Base-by-base conservation (phyloP, 306 rosid species). In the Inga oerstediana region DNA sequence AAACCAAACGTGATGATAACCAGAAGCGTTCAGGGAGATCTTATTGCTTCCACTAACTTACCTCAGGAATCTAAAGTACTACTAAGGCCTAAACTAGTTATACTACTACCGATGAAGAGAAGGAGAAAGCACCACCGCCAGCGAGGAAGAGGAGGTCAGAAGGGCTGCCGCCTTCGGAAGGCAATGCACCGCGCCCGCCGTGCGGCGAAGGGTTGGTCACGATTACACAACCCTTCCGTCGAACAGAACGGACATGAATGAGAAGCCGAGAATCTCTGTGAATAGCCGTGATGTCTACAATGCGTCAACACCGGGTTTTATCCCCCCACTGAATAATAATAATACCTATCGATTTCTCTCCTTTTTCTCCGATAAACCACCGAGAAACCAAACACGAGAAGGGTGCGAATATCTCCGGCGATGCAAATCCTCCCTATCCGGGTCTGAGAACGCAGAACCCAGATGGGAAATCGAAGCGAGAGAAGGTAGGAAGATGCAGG, bases 181-280 rank as follows among this genome's bases (percentile, higher is more conserved):
- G 99, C 90, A 96, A 81, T 64, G 99, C 99, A 66, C 99, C 98
- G 82, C 97, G 98, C 86, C 97, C 99, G 84, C 98, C 97, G 97
- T 96, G 98, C 89, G 99, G 98, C 90, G 97, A 91, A 89, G 99
- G 98, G 91, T 91, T 96, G 93, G 84, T 87, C 72, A 88, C 92
- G 49, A 85, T 87, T 75, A 92, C 87, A 82, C 97, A 91, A 89
- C 97, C 98, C 92, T 86, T 90, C 69, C 93, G 97, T 85, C 93
- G 92, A 37, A 86, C 89, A 78, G 92, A 19, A 77, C 93, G 97
- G 99, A 87, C 97, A 95, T 95, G 99, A 88, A 86, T 20, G 46
- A 89, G 87, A 74, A 79, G 77, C 89, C 92, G 97, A 66, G 70
- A 67, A 88, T 45, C 89, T 78, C 94, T 80, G 92, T 72, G 91